phyloP scores from a whole-genome alignment of 108 stramenopile genomes.

The Cyclotella sp. region DNA sequence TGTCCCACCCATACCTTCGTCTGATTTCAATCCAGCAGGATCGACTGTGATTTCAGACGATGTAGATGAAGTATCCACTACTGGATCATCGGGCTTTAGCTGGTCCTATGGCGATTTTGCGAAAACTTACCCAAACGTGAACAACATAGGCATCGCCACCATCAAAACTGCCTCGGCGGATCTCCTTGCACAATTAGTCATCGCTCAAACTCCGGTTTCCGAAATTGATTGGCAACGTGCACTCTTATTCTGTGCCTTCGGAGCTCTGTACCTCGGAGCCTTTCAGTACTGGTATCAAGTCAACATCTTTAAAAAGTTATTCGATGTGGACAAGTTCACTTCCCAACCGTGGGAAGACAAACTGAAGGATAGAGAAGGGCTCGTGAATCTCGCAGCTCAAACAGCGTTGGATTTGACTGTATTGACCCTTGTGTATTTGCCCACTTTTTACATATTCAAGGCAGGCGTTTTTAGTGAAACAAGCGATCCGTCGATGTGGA shows the following conservation, averaged over 20 bases:
- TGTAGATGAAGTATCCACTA: not conserved
- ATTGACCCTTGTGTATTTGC: constrained; percentile 62
- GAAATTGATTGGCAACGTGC: constrained; percentile 58
- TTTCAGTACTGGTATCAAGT: constrained; percentile 83
- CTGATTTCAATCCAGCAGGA: constrained; percentile 5
- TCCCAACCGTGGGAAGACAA: constrained; percentile 59
- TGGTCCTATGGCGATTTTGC: constrained; percentile 62
- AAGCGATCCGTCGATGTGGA: constrained; percentile 59
- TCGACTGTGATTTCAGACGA: not conserved
- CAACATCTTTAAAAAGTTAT: constrained; percentile 67
- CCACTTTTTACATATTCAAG: constrained; percentile 81
- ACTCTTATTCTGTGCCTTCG: constrained; percentile 61
- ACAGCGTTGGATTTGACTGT: constrained; percentile 67
- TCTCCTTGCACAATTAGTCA: constrained; percentile 58
- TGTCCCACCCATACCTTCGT: not conserved
- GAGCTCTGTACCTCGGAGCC: constrained; percentile 64
- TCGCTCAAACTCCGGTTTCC: constrained; percentile 56
- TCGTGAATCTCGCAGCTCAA: constrained; percentile 63
- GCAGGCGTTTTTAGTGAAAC: constrained; percentile 64
- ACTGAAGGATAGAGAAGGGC: constrained; percentile 55
- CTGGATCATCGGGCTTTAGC: not conserved
- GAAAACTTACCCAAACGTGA: constrained; percentile 51
- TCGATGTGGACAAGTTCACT: constrained; percentile 72
- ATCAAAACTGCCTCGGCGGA: constrained; percentile 56
- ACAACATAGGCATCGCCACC: constrained; percentile 66